Evolutionary conservation across 345 rosid genomes (phyloP).

Genomic region (Pelargonium nanum): DNA sequence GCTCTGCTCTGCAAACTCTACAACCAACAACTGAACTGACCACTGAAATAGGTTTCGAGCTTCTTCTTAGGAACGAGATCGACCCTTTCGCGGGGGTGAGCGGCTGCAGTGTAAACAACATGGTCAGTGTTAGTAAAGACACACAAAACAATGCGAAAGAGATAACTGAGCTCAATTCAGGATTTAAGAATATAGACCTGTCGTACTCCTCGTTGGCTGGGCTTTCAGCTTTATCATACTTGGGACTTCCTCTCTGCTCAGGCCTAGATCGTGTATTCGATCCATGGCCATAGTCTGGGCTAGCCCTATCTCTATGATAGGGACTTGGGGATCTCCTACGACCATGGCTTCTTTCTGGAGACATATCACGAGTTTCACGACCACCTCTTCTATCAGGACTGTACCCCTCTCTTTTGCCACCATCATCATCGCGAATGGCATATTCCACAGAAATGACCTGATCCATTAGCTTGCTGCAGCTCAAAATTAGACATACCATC

Average conservation of each 20-base stretch:
- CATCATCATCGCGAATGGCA: constrained; percentile 85
- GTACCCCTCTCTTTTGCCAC: constrained; percentile 44
- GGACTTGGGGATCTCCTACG: constrained; percentile 80
- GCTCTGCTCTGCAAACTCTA: neutral
- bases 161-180: neutral
- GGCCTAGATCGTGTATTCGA: constrained; percentile 39
- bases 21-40: neutral
- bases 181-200: constrained; percentile 24
- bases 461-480: constrained; percentile 76
- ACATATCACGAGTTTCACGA: constrained; percentile 33
- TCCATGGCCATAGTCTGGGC: constrained; percentile 91
- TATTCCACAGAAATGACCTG: constrained; percentile 87
- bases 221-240: constrained; percentile 52
- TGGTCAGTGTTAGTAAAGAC: neutral
- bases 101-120: constrained; percentile 19
- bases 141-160: neutral
- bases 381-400: constrained; percentile 54
- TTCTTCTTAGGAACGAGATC: constrained; percentile 20
- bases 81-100: constrained; percentile 35
- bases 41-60: neutral
- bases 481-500: neutral
- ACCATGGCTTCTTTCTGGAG: constrained; percentile 53
- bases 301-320: constrained; percentile 69
- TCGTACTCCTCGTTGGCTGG: constrained; percentile 38
- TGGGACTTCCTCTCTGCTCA: constrained; percentile 39